These are phyloP conservation scores for Guyanaporus albipodus DNA, from an alignment of 768 basidiomycete genomes.

Conservation along the genomic window DNA sequence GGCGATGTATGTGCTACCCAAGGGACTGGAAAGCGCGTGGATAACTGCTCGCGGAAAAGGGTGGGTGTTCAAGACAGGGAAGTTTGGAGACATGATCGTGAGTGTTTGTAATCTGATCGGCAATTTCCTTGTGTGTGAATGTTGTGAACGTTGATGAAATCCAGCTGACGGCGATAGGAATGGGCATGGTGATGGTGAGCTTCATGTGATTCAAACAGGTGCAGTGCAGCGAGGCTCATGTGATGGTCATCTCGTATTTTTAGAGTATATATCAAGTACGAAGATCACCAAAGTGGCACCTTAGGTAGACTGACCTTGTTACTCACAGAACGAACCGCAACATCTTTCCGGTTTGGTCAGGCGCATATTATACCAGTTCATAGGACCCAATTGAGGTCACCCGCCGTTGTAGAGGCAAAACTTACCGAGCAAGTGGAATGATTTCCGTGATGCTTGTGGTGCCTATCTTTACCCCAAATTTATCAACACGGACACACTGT, in stretches of 20 bases:
- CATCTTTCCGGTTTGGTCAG: conserved; percentile 79
- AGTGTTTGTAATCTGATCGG: conserved; percentile 31
- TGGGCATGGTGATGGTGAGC: conserved; percentile 89
- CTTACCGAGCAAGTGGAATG: not conserved
- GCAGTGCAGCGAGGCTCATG: conserved; percentile 4
- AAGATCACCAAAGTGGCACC: not conserved
- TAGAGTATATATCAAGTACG: conserved; percentile 75
- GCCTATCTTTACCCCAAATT: not conserved
- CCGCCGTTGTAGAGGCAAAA: not conserved
- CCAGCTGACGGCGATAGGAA: conserved; percentile 66
- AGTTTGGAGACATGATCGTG: conserved; percentile 64
- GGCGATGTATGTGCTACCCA: conserved; percentile 89
- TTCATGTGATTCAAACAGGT: not conserved
- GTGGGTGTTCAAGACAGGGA: conserved; percentile 66
- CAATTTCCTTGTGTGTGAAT: not conserved
- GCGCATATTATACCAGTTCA: conserved; percentile 80
- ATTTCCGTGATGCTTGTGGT: not conserved
- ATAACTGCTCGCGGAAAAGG: conserved; percentile 70
- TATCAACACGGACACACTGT: not conserved
- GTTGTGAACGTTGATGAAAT: conserved; percentile 8
- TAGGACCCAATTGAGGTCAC: conserved; percentile 67
- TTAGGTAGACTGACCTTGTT: conserved; percentile 2
- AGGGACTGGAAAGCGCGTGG: conserved; percentile 91
- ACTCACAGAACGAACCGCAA: conserved; percentile 59
- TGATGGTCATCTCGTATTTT: conserved; percentile 2